phyloP scores from a whole-genome alignment of 2,329 filamentous ascomycete species.

The Phyllosticta capitalensis region DNA sequence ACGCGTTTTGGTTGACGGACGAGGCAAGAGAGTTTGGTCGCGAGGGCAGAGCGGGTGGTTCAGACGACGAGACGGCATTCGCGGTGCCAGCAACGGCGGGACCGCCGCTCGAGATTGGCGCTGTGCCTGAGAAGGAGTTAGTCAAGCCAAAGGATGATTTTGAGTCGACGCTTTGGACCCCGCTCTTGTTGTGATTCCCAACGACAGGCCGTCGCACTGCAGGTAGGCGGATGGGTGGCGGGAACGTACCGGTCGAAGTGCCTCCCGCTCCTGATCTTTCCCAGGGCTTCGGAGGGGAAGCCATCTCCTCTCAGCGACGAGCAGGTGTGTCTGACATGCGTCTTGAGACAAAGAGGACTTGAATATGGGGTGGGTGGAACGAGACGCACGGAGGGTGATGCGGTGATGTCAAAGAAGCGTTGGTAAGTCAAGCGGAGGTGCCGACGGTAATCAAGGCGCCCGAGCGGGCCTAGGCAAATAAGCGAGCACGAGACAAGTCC shows the following conservation, averaged over 20 bases:
- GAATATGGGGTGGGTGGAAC: not conserved
- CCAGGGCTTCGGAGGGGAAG: constrained; percentile 95
- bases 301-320: constrained; percentile 34
- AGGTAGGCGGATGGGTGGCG: not conserved
- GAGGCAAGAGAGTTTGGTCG: constrained; percentile 69
- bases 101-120: constrained; percentile 35
- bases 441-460: not conserved
- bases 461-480: not conserved
- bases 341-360: not conserved
- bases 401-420: constrained; percentile 11
- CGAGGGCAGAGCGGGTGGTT: constrained; percentile 64
- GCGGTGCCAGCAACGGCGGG: constrained; percentile 35
- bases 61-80: constrained; percentile 27
- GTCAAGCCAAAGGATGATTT: not conserved
- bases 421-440: not conserved
- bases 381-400: constrained; percentile 2
- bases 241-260: constrained; percentile 14
- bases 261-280: constrained; percentile 61
- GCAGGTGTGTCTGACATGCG: constrained; percentile 18
- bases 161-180: not conserved
- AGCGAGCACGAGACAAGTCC: not conserved
- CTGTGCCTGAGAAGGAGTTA: constrained; percentile 17
- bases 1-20: constrained; percentile 79
- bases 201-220: not conserved
- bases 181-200: not conserved